These are phyloP conservation scores for Prunus yedoensis DNA, from an alignment of 331 rosid species.

Conservation along the genomic window DNA sequence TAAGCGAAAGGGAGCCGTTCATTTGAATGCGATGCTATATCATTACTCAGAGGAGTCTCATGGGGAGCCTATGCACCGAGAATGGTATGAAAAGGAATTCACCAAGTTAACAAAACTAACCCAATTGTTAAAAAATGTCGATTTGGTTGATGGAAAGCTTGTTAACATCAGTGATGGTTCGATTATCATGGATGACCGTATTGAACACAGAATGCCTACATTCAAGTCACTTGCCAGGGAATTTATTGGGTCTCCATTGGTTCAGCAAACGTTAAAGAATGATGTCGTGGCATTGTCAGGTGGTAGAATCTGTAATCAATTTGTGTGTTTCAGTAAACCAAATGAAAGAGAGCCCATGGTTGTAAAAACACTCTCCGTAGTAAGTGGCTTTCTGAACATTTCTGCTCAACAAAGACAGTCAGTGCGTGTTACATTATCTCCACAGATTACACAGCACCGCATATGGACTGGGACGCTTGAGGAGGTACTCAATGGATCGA, in stretches of 20 bases:
- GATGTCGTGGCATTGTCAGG: slow-evolving; percentile 16
- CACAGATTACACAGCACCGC: slow-evolving; percentile 71
- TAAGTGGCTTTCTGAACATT: slow-evolving; percentile 55
- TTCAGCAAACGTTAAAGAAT: slow-evolving; percentile 41
- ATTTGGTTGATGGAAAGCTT: slow-evolving; percentile 58
- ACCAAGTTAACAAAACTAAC: slow-evolving; percentile 41
- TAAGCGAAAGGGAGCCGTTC: slow-evolving; percentile 23
- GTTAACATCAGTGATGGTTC: slow-evolving; percentile 49
- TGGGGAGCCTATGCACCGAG: slow-evolving; percentile 32
- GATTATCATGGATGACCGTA: slow-evolving; percentile 40
- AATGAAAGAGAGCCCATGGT: not conserved
- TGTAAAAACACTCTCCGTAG: slow-evolving; percentile 60
- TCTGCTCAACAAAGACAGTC: slow-evolving; percentile 71
- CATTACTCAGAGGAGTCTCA: slow-evolving; percentile 44
- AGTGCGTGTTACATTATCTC: slow-evolving; percentile 55
- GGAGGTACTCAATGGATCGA: slow-evolving; percentile 52
- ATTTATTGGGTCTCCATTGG: slow-evolving; percentile 58
- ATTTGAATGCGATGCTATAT: slow-evolving; percentile 39
- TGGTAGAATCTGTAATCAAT: slow-evolving; percentile 22
- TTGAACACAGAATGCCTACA: slow-evolving; percentile 46
- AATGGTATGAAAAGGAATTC: slow-evolving; percentile 51
- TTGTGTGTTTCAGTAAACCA: slow-evolving; percentile 38
- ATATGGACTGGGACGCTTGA: slow-evolving; percentile 63
- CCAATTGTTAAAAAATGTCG: slow-evolving; percentile 51
- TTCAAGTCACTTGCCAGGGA: slow-evolving; percentile 66